Base-by-base conservation (phyloP, 164 flowering plant genomes). In the Berberis vulgaris region DNA sequence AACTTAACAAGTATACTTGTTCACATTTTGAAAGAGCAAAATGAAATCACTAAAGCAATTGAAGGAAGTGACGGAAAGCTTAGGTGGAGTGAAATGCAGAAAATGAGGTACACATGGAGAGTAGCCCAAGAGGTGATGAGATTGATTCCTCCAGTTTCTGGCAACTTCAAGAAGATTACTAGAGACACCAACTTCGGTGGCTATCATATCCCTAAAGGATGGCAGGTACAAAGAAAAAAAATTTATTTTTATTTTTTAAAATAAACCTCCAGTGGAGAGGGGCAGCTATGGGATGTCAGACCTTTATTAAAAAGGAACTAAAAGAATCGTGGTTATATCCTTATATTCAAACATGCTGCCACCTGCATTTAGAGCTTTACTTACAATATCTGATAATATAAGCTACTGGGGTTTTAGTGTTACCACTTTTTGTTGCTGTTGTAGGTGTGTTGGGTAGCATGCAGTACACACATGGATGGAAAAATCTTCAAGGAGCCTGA, bases 171-270 rank as follows among this genome's bases (percentile, higher is more conserved):
- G 64, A 52, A 57, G 4, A 64, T 67, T 13, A 40, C 56, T 11
- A 59, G 41, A 66, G 78, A 71, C 59, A 72, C 64, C 12, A 69
- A 5, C 56, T 71, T 68, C 47, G 75, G 56, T 57, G 78, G 78
- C 13, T 71, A 59, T 52, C 66, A 66, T 26, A 75, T 77, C 45
- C 80, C 80, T 13, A 70, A 76, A 70, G 74, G 76, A 65, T 76
- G 79, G 79, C 71, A 76, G 70, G 79, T 76, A 64, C 4, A 54
- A 26, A 26, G 26, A 26, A n/a, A n/a, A n/a, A n/a, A n/a, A n/a
- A n/a, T n/a, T 26, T 26, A 26, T 26, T 26, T 26, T 26, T 26
- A 26, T 26, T 26, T 26, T 26, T 26, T 26, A 0, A 26, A 26
- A 26, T 26, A 26, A 26, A 26, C 26, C 0, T 26, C 26, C 26